Evolutionary conservation across 257 asterid genomes (phyloP), one percentile per base, ranked within the genome.

Genomic region (Ophiorrhiza pumila): DNA sequence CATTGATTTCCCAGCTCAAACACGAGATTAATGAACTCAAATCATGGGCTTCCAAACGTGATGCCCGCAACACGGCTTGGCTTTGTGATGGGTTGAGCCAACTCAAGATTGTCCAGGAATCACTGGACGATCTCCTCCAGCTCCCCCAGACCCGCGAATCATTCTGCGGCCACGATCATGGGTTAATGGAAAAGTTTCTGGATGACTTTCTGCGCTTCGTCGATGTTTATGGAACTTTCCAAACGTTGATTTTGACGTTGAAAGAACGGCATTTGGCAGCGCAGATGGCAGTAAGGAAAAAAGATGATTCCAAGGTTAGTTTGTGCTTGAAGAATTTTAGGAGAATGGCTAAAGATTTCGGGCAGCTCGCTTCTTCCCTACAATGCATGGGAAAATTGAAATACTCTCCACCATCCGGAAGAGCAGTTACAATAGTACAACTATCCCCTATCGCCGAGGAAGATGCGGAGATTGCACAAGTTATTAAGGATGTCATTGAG

Each of bases 71-170:
- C 71, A 74, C 89, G 0, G 73, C 76, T 23, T 90, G 91, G 90
- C 81, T 92, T 31, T 88, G 89, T 53, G 80, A 84, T 72, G 90
- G 96, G 7, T 69, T 92, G 67, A 78, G 53, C 76, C 80, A 81
- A 17, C 88, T 92, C 68, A 89, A 85, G 68, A 37, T 72, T 35
- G 88, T 88, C 47, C 96, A 88, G 59, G 98, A 92, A 47, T 85
- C 86, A 4, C 89, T 92, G 43, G 98, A 92, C 53, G 97, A 92
- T 67, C 90, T 90, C 80, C 87, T 92, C 69, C 92, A 80, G 59
- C 91, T 92, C 62, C 96, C 98, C 4, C 96, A 86, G 78, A 83
- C 96, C 10, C 90, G 88, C 2, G 97, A 90, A 18, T 82, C 87
- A 0, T 76, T 92, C 49, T 72, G 78, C 56, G 79, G 80, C 17